phyloP scores from a whole-genome alignment of 2,329 filamentous ascomycete species.

The Phyllosticta paracitricarpa region DNA sequence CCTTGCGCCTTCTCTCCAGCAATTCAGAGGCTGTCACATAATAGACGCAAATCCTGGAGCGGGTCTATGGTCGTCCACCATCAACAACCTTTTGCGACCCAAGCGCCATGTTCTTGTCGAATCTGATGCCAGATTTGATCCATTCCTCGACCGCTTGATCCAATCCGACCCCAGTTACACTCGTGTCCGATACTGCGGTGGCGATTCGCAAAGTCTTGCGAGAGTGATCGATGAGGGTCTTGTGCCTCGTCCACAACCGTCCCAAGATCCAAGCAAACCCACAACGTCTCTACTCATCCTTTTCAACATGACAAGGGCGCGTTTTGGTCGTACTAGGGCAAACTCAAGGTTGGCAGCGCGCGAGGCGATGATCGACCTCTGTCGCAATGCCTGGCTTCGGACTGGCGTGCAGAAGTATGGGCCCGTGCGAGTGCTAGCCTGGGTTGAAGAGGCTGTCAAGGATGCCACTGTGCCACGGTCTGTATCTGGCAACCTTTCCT shows the following conservation, averaged over 20 bases:
- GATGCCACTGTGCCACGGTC: slow-evolving; percentile 47
- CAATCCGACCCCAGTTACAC: slow-evolving; percentile 34
- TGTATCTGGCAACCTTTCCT: slow-evolving; percentile 11
- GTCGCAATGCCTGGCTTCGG: slow-evolving; percentile 47
- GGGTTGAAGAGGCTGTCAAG: slow-evolving; percentile 55
- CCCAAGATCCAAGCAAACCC: slow-evolving; percentile 45
- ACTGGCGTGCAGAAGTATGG: slow-evolving; percentile 65
- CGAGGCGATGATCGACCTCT: slow-evolving; percentile 53
- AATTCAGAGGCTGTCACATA: slow-evolving; percentile 70
- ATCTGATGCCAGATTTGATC: slow-evolving; percentile 39
- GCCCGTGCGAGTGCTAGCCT: slow-evolving; percentile 67
- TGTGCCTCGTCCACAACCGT: slow-evolving; percentile 46
- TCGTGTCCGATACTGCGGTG: slow-evolving; percentile 12
- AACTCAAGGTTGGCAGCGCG: slow-evolving; percentile 34
- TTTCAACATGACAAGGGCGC: neutral
- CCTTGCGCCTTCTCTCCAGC: slow-evolving; percentile 56
- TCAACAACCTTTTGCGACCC: slow-evolving; percentile 67
- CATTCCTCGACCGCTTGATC: slow-evolving; percentile 52
- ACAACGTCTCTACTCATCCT: slow-evolving; percentile 57
- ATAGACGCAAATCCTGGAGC: slow-evolving; percentile 77
- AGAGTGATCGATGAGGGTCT: slow-evolving; percentile 41
- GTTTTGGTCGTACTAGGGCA: neutral
- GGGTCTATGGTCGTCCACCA: slow-evolving; percentile 66
- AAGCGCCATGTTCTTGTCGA: slow-evolving; percentile 79
- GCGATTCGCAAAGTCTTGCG: slow-evolving; percentile 32